Evolutionary conservation across 208 protist genomes (phyloP).

Genomic region (Leptomonas pyrrhocoris): DNA sequence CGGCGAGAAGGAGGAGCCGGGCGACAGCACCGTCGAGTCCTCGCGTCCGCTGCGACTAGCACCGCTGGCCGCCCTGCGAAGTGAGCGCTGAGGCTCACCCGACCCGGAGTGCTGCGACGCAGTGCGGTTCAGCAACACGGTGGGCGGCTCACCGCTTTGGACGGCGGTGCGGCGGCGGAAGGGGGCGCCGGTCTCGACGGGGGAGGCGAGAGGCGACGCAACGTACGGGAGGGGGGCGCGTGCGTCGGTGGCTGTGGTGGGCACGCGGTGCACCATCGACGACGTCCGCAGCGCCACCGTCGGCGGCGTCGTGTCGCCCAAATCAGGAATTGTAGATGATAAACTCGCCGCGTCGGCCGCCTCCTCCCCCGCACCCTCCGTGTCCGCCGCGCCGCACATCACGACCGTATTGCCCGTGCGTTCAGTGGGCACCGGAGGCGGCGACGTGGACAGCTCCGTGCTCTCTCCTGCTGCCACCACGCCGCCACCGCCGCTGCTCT

Average conservation of each 20-base stretch:
- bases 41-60: conserved; percentile 29
- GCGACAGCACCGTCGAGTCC: conserved; percentile 29
- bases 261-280: background rate
- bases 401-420: no score
- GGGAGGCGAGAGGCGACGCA: background rate
- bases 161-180: conserved; percentile 9
- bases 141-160: no score
- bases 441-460: no score
- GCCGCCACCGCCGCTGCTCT: background rate
- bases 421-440: no score
- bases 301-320: conserved; percentile 18
- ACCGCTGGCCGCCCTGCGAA: background rate
- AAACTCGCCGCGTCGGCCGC: background rate
- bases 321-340: conserved; percentile 32
- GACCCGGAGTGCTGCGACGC: conserved; percentile 27
- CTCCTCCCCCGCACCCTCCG: background rate
- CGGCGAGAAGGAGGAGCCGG: conserved; percentile 26
- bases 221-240: no score
- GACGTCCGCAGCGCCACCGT: background rate
- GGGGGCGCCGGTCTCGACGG: background rate
- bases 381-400: no score
- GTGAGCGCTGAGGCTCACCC: conserved; percentile 19
- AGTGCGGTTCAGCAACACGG: conserved; percentile 16
- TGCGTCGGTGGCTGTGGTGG: background rate
- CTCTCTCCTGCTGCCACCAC: no score